Evolutionary conservation across 495 filamentous ascomycete genomes (phyloP).

Genomic region (Astrothelium macrocarpum): DNA sequence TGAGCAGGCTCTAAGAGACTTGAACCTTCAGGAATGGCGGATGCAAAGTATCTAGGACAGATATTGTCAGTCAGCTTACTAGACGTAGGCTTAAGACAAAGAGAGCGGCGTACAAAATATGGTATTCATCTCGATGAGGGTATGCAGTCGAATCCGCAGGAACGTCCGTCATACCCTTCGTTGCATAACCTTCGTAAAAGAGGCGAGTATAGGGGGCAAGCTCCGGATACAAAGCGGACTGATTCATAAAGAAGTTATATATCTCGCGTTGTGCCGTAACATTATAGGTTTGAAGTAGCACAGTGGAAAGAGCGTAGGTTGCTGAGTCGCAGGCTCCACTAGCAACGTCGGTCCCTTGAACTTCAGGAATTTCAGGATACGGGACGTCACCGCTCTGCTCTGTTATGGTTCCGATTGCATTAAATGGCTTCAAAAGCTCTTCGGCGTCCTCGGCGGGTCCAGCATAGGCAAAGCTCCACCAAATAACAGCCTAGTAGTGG

Average conservation of each 20-base stretch:
- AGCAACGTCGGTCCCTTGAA: not conserved
- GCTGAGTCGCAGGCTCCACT: not conserved
- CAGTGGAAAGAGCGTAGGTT: not conserved
- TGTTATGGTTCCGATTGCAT: not conserved
- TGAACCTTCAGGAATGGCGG: not conserved
- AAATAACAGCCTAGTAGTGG: not conserved
- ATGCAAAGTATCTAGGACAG: not conserved
- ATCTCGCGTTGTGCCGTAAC: not conserved
- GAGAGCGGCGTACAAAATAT: not conserved
- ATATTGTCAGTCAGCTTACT: not conserved
- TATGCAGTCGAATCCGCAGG: slow-evolving; percentile 30
- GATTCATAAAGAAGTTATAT: not conserved
- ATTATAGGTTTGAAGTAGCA: not conserved
- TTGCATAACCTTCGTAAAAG: slow-evolving; percentile 36
- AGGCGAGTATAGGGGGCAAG: slow-evolving; percentile 17
- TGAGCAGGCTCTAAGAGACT: not conserved
- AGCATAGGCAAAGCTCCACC: not conserved
- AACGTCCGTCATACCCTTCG: slow-evolving; percentile 24
- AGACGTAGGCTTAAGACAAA: not conserved
- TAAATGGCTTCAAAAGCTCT: not conserved
- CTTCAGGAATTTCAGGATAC: not conserved
- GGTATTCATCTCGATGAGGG: slow-evolving; percentile 25
- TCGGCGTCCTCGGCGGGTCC: not conserved
- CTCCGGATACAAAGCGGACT: not conserved
- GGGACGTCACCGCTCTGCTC: not conserved